These are phyloP conservation scores for Rhizopogon vulgaris DNA, from an alignment of 768 basidiomycete genomes.

Conservation along the genomic window DNA sequence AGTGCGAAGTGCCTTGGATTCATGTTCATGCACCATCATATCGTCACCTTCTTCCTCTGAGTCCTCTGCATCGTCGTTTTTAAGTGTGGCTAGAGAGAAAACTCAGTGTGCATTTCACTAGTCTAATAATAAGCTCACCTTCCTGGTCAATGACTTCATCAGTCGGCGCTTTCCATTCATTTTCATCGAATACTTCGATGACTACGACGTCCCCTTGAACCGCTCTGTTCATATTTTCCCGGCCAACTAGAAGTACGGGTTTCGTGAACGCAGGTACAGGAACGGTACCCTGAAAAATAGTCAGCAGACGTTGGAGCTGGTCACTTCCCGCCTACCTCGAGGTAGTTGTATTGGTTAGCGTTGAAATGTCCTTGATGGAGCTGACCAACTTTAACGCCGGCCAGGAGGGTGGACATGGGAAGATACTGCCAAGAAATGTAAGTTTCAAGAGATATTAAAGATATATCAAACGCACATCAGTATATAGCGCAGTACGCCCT, in stretches of 20 bases:
- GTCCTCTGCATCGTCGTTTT: constrained; percentile 82
- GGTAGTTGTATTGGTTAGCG: constrained; percentile 92
- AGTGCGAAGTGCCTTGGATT: constrained; percentile 32
- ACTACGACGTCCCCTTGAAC: constrained; percentile 92
- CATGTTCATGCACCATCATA: constrained; percentile 27
- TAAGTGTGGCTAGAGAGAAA: constrained; percentile 57
- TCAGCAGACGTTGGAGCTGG: not conserved
- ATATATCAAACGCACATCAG: constrained; percentile 47
- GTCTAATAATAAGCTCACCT: constrained; percentile 35
- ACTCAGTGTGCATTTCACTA: not conserved
- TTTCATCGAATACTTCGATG: constrained; percentile 80
- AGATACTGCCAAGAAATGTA: constrained; percentile 55
- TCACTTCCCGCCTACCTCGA: constrained; percentile 53
- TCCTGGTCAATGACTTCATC: constrained; percentile 96
- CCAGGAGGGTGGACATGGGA: constrained; percentile 58
- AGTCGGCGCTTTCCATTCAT: constrained; percentile 87
- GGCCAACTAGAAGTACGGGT: constrained; percentile 77
- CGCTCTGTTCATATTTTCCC: constrained; percentile 93
- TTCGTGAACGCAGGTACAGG: constrained; percentile 66
- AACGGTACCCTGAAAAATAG: constrained; percentile 62
- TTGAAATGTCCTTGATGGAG: constrained; percentile 93
- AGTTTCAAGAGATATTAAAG: not conserved
- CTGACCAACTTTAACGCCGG: constrained; percentile 80
- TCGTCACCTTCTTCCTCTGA: constrained; percentile 55
- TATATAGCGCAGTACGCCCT: constrained; percentile 59